Percentiles rank a stretch among this genome's conserved stretches.
These are phyloP conservation scores for Suillus cothurnatus DNA, from an alignment of 768 basidiomycete genomes.

Conservation along the genomic window DNA sequence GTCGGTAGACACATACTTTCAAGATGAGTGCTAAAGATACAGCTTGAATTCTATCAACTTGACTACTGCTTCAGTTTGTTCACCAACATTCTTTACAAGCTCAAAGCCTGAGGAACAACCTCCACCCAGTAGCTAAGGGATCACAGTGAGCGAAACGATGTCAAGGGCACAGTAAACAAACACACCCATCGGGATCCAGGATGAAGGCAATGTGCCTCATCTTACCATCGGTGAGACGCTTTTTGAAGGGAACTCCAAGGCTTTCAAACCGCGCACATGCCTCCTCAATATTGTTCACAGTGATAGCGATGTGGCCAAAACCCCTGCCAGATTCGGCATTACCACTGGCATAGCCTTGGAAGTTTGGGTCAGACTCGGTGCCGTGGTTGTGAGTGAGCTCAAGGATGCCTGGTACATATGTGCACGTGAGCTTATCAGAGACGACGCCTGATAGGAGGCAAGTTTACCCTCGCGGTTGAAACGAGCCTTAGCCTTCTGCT, in stretches of 20 bases:
- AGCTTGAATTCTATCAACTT: not conserved
- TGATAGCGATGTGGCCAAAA: slow-evolving; percentile 90
- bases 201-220: slow-evolving; percentile 87
- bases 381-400: slow-evolving; percentile 92
- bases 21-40: slow-evolving; percentile 2
- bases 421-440: not conserved
- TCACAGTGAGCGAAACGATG: slow-evolving; percentile 1
- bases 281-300: slow-evolving; percentile 78
- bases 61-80: not conserved
- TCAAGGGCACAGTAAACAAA: not conserved
- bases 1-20: not conserved
- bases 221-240: slow-evolving; percentile 80
- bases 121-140: slow-evolving; percentile 60
- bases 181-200: slow-evolving; percentile 81
- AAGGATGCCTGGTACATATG: slow-evolving; percentile 57
- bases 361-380: slow-evolving; percentile 76
- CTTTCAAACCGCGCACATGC: slow-evolving; percentile 84
- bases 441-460: slow-evolving; percentile 6
- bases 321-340: slow-evolving; percentile 79
- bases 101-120: slow-evolving; percentile 42
- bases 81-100: slow-evolving; percentile 19
- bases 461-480: slow-evolving; percentile 67
- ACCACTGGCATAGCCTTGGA: slow-evolving; percentile 83
- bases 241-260: slow-evolving; percentile 85
- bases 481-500: slow-evolving; percentile 52